A percentile compares a stretch with the other conserved stretches of the same genome.
phyloP scores from a whole-genome alignment of 2,329 filamentous ascomycete species.

The Endoconidiophora laricicola region DNA sequence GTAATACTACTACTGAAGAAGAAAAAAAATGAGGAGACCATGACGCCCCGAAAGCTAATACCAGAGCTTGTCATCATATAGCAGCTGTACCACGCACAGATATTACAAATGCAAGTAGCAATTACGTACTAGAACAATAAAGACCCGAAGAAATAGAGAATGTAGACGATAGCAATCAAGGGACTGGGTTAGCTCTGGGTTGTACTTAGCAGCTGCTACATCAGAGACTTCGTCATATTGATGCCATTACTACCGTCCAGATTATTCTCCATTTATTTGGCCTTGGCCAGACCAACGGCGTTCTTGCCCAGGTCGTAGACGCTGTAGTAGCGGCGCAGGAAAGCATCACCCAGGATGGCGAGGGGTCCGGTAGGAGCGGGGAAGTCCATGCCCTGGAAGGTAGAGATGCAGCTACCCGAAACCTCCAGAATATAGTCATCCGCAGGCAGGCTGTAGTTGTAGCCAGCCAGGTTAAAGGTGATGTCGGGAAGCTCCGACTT shows the following conservation, averaged over 20 bases:
- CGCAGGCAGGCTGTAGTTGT: conserved; percentile 80
- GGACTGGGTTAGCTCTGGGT: too few species aligned
- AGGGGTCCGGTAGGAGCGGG: conserved; percentile 77
- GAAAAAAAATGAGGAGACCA: neutral
- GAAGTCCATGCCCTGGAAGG: conserved; percentile 94
- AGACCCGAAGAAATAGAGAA: neutral
- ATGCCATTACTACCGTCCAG: neutral
- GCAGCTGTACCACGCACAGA: too few species aligned
- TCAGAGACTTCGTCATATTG: neutral
- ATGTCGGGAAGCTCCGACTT: conserved; percentile 74
- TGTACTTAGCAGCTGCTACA: neutral
- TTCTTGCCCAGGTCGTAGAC: conserved; percentile 88
- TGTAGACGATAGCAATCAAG: too few species aligned
- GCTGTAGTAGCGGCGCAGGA: conserved; percentile 78
- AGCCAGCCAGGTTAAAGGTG: conserved; percentile 74
- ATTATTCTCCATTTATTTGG: conserved; percentile 36
- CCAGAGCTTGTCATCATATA: too few species aligned
- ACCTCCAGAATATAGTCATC: conserved; percentile 95
- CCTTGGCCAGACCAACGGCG: conserved; percentile 74
- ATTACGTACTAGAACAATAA: neutral
- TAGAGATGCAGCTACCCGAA: conserved; percentile 87
- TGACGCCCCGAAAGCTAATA: too few species aligned
- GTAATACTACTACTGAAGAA: neutral
- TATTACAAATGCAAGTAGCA: too few species aligned
- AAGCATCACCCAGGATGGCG: conserved; percentile 82